These are phyloP conservation scores for Arabis hirsuta DNA, from an alignment of 345 rosid genomes.

Conservation along the genomic window DNA sequence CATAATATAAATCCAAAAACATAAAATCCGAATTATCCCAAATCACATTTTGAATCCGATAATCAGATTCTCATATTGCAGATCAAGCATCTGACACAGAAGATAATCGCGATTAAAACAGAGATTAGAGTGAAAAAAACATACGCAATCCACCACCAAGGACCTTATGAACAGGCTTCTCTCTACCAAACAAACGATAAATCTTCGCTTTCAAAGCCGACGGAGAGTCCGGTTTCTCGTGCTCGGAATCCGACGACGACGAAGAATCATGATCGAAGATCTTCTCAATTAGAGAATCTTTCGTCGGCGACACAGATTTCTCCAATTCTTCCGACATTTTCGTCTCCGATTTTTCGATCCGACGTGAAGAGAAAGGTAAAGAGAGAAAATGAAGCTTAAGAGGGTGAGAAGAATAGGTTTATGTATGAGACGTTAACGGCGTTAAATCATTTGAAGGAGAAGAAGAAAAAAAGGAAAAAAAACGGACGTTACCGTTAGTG, in stretches of 20 bases:
- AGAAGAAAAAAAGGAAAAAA: neutral
- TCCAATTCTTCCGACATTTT: slow-evolving; percentile 54
- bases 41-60: slow-evolving; percentile 15
- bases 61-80: slow-evolving; percentile 11
- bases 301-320: slow-evolving; percentile 28
- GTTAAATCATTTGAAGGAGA: slow-evolving; percentile 20
- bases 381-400: neutral
- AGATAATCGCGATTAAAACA: neutral
- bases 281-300: slow-evolving; percentile 45
- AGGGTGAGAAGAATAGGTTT: slow-evolving; percentile 10
- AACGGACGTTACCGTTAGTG: slow-evolving; percentile 34
- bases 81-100: slow-evolving; percentile 17
- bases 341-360: slow-evolving; percentile 31
- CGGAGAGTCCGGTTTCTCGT: slow-evolving; percentile 53
- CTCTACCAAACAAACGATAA: slow-evolving; percentile 80
- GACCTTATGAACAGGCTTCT: slow-evolving; percentile 72
- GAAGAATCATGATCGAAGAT: slow-evolving; percentile 50
- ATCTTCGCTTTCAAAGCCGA: slow-evolving; percentile 63
- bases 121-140: slow-evolving; percentile 13
- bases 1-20: neutral
- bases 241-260: slow-evolving; percentile 66
- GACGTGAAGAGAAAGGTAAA: slow-evolving; percentile 29
- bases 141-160: slow-evolving; percentile 87
- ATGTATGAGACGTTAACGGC: slow-evolving; percentile 41
- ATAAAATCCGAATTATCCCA: neutral